Evolutionary conservation across 1,284 basidiomycete genomes (phyloP), one percentile per base, ranked within the genome.

Genomic region (Wolfiporia cocos): DNA sequence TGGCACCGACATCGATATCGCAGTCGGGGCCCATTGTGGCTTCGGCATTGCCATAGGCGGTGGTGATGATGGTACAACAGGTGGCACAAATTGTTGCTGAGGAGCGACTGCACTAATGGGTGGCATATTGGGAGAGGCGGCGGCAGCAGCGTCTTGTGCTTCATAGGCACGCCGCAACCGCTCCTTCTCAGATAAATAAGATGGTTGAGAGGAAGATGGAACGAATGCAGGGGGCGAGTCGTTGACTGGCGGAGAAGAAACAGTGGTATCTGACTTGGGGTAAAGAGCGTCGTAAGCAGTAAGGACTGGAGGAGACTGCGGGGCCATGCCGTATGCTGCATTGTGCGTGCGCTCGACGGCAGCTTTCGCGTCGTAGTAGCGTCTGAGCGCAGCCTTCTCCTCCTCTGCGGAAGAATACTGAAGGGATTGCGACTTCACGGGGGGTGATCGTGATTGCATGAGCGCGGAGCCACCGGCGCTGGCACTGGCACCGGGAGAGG

Each of bases 341-440:
- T 57, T 56, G 44, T 76, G 72, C 31, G 61, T 71, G 15, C 76
- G 71, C 37, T 76, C 74, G 5, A 87, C 86, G 3, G 86, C 85
- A 35, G 66, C 67, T 55, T 76, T 83, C 0, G 86, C 86, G 38
- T 84, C 73, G 30, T 82, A 70, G 53, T 86, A 89, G 39, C 78
- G 70, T 49, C 61, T 67, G 44, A 87, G 57, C 24, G 79, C 79
- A 4, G 75, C 81, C 55, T 88, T 88, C 62, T 78, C 76, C 47
- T 74, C 68, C 67, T 68, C 68, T 0, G 70, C 68, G 18, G 71
- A 63, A 2, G 59, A 63, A 44, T 54, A 54, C 34, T 37, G 38
- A 31, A 26, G 34, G 10, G 36, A 41, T 15, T 37, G 36, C 17
- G 42, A 30, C 34, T 41, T 35, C 5, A 32, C 15, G 9, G 44